These are phyloP conservation scores for Maudiozyma barnettii DNA, from an alignment of 805 yeast species.

Conservation along the genomic window DNA sequence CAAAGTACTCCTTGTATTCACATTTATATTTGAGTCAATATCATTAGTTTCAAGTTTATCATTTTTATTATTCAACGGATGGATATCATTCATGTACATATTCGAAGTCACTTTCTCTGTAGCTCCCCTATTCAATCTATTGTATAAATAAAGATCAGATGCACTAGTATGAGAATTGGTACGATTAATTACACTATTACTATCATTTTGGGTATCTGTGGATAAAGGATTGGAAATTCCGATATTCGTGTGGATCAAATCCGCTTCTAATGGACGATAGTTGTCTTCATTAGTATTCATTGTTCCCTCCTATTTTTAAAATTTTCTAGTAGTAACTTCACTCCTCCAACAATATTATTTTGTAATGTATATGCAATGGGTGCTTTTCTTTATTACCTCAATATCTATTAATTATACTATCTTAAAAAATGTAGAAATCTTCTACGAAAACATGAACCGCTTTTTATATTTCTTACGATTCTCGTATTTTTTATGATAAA, in stretches of 20 bases:
- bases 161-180: background rate
- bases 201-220: no score
- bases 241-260: constrained; percentile 3
- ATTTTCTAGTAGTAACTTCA: no score
- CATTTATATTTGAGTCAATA: background rate
- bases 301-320: background rate
- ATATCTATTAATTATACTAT: background rate
- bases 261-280: constrained; percentile 14
- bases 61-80: background rate
- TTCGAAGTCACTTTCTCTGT: background rate
- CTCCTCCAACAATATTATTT: no score
- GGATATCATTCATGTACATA: background rate
- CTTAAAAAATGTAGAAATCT: background rate
- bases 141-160: constrained; percentile 5
- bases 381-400: no score
- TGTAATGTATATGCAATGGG: no score
- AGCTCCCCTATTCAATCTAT: constrained; percentile 1
- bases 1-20: background rate
- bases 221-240: background rate
- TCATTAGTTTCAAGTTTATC: background rate
- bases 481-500: no score
- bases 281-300: constrained; percentile 7
- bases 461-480: background rate
- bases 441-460: no score
- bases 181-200: background rate